Percentiles rank a stretch among this genome's conserved stretches.
phyloP scores from a whole-genome alignment of 495 filamentous ascomycete species.

The Zalerion maritima region DNA sequence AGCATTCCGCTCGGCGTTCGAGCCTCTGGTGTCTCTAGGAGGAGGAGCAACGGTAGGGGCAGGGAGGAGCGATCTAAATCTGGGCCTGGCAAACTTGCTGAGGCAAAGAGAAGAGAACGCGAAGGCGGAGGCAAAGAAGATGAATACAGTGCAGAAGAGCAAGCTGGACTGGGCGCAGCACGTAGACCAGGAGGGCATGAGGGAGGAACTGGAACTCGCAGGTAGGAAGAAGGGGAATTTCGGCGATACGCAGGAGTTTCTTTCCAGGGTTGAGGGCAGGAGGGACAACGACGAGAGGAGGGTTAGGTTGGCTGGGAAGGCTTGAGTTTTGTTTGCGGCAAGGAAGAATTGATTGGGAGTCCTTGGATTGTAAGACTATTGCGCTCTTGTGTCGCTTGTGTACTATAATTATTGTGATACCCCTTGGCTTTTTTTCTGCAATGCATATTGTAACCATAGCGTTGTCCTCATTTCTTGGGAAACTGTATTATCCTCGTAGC shows the following conservation, averaged over 20 bases:
- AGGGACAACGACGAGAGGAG: slow-evolving; percentile 60
- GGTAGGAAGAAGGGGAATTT: slow-evolving; percentile 76
- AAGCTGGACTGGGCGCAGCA: slow-evolving; percentile 88
- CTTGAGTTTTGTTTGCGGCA: no score
- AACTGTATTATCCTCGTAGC: no score
- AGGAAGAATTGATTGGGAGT: no score
- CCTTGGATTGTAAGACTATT: no score
- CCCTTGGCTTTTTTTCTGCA: no score
- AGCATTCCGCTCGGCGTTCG: slow-evolving; percentile 65
- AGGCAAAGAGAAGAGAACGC: slow-evolving; percentile 22
- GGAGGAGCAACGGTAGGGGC: no score
- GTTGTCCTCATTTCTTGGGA: no score
- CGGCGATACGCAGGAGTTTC: slow-evolving; percentile 72
- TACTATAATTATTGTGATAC: no score
- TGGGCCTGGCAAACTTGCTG: slow-evolving; percentile 27
- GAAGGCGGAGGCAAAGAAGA: slow-evolving; percentile 54
- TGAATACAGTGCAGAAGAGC: slow-evolving; percentile 94
- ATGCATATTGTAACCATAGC: no score
- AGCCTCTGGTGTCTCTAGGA: slow-evolving; percentile 39
- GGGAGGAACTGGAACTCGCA: slow-evolving; percentile 73
- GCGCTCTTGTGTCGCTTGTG: no score
- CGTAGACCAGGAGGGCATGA: slow-evolving; percentile 83
- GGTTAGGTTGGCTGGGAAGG: slow-evolving; percentile 41
- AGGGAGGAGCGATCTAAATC: slow-evolving; percentile 34
- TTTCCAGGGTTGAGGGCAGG: slow-evolving; percentile 64